These are phyloP conservation scores for Tulasnella sp. DNA, from an alignment of 768 basidiomycete species.

Conservation along the genomic window DNA sequence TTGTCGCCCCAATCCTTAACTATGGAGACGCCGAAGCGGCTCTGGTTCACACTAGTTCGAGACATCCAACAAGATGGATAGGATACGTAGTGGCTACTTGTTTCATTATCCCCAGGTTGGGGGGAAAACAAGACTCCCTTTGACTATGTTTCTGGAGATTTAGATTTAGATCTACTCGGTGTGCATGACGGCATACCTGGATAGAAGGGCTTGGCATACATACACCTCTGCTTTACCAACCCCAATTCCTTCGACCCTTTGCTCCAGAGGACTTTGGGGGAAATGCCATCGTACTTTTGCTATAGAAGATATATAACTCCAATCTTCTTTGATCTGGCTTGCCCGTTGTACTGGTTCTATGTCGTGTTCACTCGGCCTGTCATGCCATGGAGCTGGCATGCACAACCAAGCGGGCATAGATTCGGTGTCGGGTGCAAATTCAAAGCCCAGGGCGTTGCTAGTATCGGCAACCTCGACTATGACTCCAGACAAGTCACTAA, in stretches of 20 bases:
- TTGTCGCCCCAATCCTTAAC: background rate
- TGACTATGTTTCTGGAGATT: background rate
- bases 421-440: background rate
- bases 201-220: background rate
- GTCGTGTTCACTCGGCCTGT: too few relatives aligned
- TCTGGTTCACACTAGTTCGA: background rate
- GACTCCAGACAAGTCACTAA: background rate
- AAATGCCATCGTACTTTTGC: background rate
- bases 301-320: background rate
- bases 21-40: background rate
- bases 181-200: background rate
- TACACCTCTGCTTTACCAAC: background rate
- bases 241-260: background rate
- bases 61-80: background rate
- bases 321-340: background rate
- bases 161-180: background rate
- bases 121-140: background rate
- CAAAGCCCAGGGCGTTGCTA: background rate
- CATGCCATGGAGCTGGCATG: too few relatives aligned
- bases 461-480: background rate
- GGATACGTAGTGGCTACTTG: background rate
- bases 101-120: background rate
- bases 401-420: too few relatives aligned
- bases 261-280: background rate
- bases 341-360: background rate